Evolutionary conservation across 768 basidiomycete genomes (phyloP).

Genomic region (Cantharellus cinnabarinus): DNA sequence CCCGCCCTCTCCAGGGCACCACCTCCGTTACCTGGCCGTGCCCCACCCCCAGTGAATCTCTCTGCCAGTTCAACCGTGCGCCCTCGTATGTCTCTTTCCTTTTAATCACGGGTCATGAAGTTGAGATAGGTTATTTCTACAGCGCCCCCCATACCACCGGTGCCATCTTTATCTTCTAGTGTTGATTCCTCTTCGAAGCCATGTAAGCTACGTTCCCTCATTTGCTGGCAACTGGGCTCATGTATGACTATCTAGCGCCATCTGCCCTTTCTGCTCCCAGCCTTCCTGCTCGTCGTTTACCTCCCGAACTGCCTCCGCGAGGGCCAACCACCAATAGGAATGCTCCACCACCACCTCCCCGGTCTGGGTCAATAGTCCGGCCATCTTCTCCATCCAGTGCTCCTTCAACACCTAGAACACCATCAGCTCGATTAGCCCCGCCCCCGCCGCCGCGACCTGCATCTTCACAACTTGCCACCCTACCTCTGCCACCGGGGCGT

Average conservation of each 20-base stretch:
- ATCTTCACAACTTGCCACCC: no score
- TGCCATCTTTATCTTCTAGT: constrained; percentile 14
- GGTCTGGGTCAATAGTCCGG: not conserved
- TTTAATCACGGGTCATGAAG: not conserved
- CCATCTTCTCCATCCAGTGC: not conserved
- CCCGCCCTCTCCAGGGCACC: constrained; percentile 14
- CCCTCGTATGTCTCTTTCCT: not conserved
- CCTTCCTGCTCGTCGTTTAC: constrained; percentile 14
- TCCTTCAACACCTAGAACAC: not conserved
- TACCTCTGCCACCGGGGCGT: no score
- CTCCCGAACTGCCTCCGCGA: constrained; percentile 31
- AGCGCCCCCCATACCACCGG: not conserved
- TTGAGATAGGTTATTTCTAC: not conserved
- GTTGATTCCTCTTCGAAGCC: not conserved
- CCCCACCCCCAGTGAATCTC: not conserved
- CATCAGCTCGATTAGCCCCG: not conserved
- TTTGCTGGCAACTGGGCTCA: not conserved
- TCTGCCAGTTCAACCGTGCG: not conserved
- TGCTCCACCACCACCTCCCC: not conserved
- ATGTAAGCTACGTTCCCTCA: not conserved
- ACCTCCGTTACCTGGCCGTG: constrained; percentile 18
- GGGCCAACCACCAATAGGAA: not conserved
- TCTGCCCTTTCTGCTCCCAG: not conserved
- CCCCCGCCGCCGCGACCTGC: not conserved
- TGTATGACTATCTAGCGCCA: not conserved